Conservation (phyloP, 2,329 filamentous ascomycete genomes). For the Arthrobotrys sinensis region DNA sequence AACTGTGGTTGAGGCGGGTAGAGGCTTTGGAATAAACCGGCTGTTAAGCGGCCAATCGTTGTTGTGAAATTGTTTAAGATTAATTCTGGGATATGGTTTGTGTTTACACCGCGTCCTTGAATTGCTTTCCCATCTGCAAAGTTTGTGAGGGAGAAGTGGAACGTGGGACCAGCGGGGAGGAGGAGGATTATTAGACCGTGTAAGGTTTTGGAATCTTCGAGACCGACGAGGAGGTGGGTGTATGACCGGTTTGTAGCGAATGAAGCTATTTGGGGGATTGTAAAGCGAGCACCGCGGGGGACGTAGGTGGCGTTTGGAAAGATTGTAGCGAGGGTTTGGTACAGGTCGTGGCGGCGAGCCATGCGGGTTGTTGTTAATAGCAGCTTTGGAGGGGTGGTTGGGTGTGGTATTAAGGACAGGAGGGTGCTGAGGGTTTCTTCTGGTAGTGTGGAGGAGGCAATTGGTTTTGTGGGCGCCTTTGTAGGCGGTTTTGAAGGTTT, state of each 20-base stretch:
- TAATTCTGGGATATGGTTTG: slow-evolving; percentile 90
- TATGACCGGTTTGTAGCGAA: slow-evolving; percentile 82
- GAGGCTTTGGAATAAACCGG: slow-evolving; percentile 83
- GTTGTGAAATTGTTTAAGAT: slow-evolving; percentile 96
- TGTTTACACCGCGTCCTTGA: slow-evolving; percentile 90
- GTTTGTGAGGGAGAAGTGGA: slow-evolving; percentile 91
- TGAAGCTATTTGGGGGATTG: slow-evolving; percentile 87
- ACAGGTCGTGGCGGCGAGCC: slow-evolving; percentile 87
- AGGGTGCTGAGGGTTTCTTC: slow-evolving; percentile 76
- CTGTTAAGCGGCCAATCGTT: slow-evolving; percentile 87
- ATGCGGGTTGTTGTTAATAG: slow-evolving; percentile 93
- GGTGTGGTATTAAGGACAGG: slow-evolving; percentile 67
- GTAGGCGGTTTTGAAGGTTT: slow-evolving; percentile 27
- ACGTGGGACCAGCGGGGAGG: slow-evolving; percentile 86
- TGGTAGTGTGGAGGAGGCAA: slow-evolving; percentile 74
- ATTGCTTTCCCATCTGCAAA: slow-evolving; percentile 91
- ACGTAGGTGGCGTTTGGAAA: slow-evolving; percentile 89
- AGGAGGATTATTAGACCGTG: slow-evolving; percentile 87
- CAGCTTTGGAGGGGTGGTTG: slow-evolving; percentile 80
- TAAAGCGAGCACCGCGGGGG: slow-evolving; percentile 90
- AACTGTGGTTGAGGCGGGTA: slow-evolving; percentile 88
- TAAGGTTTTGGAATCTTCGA: slow-evolving; percentile 89
- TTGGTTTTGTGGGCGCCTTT: slow-evolving; percentile 70
- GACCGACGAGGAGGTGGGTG: slow-evolving; percentile 85
- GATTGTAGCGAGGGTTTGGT: slow-evolving; percentile 81